A percentile compares a stretch with the other conserved stretches of the same genome.
Conservation (phyloP, 257 asterid genomes). For the Galeopsis tetrahit region DNA sequence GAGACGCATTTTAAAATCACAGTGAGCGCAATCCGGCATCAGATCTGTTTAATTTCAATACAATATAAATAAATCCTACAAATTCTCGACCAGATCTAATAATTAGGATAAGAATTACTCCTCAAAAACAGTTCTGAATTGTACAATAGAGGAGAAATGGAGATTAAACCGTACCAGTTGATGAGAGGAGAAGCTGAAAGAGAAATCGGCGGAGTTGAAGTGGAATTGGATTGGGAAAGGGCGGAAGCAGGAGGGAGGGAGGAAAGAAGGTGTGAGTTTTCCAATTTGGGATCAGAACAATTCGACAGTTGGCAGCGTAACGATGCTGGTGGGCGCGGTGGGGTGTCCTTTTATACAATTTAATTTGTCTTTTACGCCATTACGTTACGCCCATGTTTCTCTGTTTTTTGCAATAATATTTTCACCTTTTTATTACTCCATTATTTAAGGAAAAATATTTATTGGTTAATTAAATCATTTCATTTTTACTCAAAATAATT, state of each 20-base stretch:
- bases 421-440: too few relatives aligned
- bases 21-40: slow-evolving; percentile 13
- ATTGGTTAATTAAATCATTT: too few relatives aligned
- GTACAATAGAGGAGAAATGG: not conserved
- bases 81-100: slow-evolving; percentile 34
- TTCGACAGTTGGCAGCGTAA: slow-evolving; percentile 37
- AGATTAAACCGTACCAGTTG: slow-evolving; percentile 25
- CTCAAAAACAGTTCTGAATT: not conserved
- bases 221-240: slow-evolving; percentile 13
- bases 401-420: not conserved
- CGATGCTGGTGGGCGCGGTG: slow-evolving; percentile 34
- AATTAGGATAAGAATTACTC: slow-evolving; percentile 5
- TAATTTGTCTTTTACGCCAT: slow-evolving; percentile 22
- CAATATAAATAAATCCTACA: slow-evolving; percentile 3
- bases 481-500: not conserved
- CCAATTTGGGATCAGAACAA: slow-evolving; percentile 20
- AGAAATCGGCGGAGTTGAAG: not conserved
- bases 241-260: slow-evolving; percentile 10
- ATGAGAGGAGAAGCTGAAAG: slow-evolving; percentile 21
- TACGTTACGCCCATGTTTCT: not conserved
- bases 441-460: not conserved
- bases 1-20: not conserved
- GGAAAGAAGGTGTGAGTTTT: not conserved
- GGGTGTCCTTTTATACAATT: slow-evolving; percentile 24
- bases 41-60: slow-evolving; percentile 26